Base-by-base conservation (phyloP, 768 basidiomycete species). In the Auricularia heimuer region DNA sequence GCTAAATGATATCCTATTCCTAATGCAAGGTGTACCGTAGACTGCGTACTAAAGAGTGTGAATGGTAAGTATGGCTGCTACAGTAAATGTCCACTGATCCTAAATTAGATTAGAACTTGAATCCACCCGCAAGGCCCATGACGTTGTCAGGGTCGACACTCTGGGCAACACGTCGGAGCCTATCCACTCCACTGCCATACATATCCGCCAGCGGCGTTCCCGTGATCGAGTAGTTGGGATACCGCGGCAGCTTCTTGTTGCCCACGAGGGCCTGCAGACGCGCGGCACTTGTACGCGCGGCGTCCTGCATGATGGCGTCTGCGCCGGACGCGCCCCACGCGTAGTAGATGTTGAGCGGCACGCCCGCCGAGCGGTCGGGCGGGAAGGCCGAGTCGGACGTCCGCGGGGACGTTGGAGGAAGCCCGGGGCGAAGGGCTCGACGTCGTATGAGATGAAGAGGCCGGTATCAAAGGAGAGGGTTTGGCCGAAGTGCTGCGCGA, bases 41-140 rank as follows among this genome's bases (percentile, higher is more conserved):
- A 29, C 29, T 29, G 29, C 29, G 29, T 29, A 29, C 29, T 29
- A 29, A 29, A 29, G 29, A 29, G 29, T 29, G 29, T 29, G 29
- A 3, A 29, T 29, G 2, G 29, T 29, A 29, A 29, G 29, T 29
- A 29, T 29, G 29, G 29, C 29, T 42, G 39, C 39, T 42, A 42
- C 7, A 42, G 39, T 42, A 29, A 29, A 29, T 29, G 29, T 14
- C 39, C 39, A 42, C 7, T 42, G 7, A 42, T 42, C 3, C 39
- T 42, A 29, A 2, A 42, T 42, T 42, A 42, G 39, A 42, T 42
- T 42, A 42, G 6, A 84, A 73, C 73, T 85, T 87, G 72, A 80
- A 87, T 6, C 86, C 87, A 4, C 86, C 86, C 21, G 86, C 78
- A 18, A 87, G 79, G 16, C 79, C 80, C 86, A 89, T 89, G 54